A percentile compares a stretch with the other conserved stretches of the same genome.
These are phyloP conservation scores for Solanum boliviense DNA, from an alignment of 257 asterid genomes.

Conservation along the genomic window DNA sequence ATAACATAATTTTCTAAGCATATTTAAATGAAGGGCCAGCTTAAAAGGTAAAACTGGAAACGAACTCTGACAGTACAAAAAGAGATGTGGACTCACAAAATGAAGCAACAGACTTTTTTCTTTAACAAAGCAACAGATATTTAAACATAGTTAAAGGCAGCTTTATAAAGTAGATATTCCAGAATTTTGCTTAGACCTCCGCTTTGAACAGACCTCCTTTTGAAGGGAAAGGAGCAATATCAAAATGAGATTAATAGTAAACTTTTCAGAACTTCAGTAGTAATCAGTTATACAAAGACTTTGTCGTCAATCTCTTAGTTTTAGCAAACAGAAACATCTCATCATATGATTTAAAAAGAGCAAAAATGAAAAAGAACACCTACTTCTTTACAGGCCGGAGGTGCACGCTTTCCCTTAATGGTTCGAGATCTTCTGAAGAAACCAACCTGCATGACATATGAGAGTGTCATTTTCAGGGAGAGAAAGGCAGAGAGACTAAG, in stretches of 20 bases:
- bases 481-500: background rate
- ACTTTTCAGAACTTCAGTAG: background rate
- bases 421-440: constrained; percentile 76
- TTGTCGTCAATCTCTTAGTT: background rate
- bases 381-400: constrained; percentile 89
- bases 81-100: background rate
- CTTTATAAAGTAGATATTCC: background rate
- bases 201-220: background rate
- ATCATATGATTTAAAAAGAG: background rate
- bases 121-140: background rate
- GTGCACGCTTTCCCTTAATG: constrained; percentile 69
- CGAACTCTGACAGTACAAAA: background rate
- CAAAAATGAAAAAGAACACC: background rate
- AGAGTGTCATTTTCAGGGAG: background rate
- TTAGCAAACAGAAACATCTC: background rate
- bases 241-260: background rate
- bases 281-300: background rate
- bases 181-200: background rate
- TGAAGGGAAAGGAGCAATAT: background rate
- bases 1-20: background rate
- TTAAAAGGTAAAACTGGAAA: background rate
- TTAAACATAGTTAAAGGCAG: background rate
- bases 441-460: constrained; percentile 59
- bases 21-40: background rate
- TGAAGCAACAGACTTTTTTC: background rate